Conservation (phyloP, 1,139 yeast genomes). For the Suhomyces yuchorum region DNA sequence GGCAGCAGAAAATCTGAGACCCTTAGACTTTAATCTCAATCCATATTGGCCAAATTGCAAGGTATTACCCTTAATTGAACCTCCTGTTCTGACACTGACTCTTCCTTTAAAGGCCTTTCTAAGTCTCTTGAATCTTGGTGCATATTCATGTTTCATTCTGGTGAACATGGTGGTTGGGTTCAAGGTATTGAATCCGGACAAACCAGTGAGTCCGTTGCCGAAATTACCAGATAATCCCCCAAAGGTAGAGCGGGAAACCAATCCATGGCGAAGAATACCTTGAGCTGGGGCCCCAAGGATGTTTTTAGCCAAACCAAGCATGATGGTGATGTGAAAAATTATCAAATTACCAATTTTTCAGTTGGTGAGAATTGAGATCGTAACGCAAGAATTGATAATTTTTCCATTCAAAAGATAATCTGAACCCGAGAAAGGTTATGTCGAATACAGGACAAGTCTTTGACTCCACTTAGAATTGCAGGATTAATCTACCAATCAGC, state of each 20-base stretch:
- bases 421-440: neutral
- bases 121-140: constrained; percentile 74
- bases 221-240: neutral
- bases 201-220: neutral
- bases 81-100: constrained; percentile 93
- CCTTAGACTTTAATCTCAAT: constrained; percentile 82
- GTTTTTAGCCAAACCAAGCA: constrained; percentile 14
- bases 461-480: too few species aligned
- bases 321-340: constrained; percentile 6
- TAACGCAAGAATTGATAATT: neutral
- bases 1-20: constrained; percentile 82
- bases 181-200: neutral
- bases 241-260: constrained; percentile 2
- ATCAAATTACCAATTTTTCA: neutral
- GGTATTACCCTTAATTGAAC: constrained; percentile 85
- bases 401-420: too few species aligned
- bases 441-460: neutral
- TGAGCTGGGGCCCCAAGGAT: constrained; percentile 8
- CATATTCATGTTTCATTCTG: constrained; percentile 80
- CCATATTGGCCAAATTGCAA: constrained; percentile 84
- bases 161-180: constrained; percentile 8
- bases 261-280: constrained; percentile 10
- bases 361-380: constrained; percentile 2
- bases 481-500: too few species aligned
- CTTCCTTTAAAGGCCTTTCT: constrained; percentile 92